These are phyloP conservation scores for Dioscorea alata DNA, from an alignment of 106 monocot genomes.

Conservation along the genomic window DNA sequence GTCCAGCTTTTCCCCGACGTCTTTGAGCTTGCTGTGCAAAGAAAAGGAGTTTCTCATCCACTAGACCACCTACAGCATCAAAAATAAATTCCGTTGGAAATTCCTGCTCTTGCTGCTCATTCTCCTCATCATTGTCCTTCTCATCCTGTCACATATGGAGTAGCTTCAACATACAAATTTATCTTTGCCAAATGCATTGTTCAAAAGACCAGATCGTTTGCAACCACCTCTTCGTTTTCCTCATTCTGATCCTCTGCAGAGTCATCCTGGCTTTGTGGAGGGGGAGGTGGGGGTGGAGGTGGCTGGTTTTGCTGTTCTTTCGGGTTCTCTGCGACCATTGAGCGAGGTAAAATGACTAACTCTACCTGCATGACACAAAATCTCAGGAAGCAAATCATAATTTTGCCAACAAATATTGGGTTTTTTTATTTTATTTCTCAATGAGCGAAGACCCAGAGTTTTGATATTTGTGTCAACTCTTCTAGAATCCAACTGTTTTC, in stretches of 20 bases:
- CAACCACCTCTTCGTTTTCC: slow-evolving; percentile 72
- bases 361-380: slow-evolving; percentile 63
- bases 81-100: slow-evolving; percentile 97
- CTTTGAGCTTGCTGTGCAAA: slow-evolving; percentile 98
- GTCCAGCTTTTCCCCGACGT: slow-evolving; percentile 78
- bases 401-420: too few species aligned
- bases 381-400: not conserved
- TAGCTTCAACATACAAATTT: too few species aligned
- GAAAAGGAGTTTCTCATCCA: slow-evolving; percentile 93
- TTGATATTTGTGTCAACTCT: too few species aligned
- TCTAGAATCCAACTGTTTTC: too few species aligned
- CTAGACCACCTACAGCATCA: slow-evolving; percentile 95
- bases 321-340: slow-evolving; percentile 69
- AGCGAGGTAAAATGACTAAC: slow-evolving; percentile 94
- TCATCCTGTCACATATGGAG: slow-evolving; percentile 26
- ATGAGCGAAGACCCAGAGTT: too few species aligned
- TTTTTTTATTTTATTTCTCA: too few species aligned
- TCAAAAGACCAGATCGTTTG: too few species aligned
- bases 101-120: slow-evolving; percentile 83
- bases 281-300: slow-evolving; percentile 79
- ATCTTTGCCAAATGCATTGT: too few species aligned
- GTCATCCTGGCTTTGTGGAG: slow-evolving; percentile 76
- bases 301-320: slow-evolving; percentile 84
- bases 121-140: slow-evolving; percentile 55
- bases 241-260: slow-evolving; percentile 71